Base-by-base conservation (phyloP, 805 yeast species). In the Saccharomyces eubayanus region DNA sequence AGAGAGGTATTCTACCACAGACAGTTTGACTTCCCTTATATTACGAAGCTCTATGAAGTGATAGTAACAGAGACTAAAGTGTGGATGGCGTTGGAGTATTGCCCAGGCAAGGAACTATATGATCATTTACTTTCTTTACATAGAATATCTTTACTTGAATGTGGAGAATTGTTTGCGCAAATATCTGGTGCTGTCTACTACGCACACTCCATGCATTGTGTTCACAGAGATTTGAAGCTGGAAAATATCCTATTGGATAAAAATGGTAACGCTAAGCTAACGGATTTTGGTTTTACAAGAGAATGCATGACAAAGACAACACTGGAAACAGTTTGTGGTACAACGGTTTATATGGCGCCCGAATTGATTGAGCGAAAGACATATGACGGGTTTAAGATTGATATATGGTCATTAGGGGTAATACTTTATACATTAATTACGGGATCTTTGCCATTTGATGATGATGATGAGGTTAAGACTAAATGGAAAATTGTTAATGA, bases 291-390 rank as follows among this genome's bases (percentile, higher is more conserved):
- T 0, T 92, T 92, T 68, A 89, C 96, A 0, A 75, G 98, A 57
- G 97, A 89, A 61, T 81, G 78, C 55, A 76, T 76, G 31, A 73
- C 77, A 0, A 75, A 85, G 50, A 70, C 76, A 5, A 69, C 85
- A 48, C 70, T 92, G 31, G 87, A 85, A 50, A 94, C 97, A 0
- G 77, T 90, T 1, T 92, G 99, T 70, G 99, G 99, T 2, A 92
- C 98, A 0, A 83, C 90, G 0, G 95, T 89, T 2, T 92, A 92
- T 67, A 91, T 92, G 96, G 97, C 99, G 0, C 99, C 99, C 0
- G 99, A 92, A 66, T 74, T 94, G 57, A 74, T 91, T 16, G 74
- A 75, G 53, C 77, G 83, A 56, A 78, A 80, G 56, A 82, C 83
- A 48, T 90, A 90, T 67, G 82, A 83, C 46, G 98, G 97, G 0